phyloP scores from a whole-genome alignment of 805 yeast species.

The Yamadazyma takamatsuzukensis region DNA sequence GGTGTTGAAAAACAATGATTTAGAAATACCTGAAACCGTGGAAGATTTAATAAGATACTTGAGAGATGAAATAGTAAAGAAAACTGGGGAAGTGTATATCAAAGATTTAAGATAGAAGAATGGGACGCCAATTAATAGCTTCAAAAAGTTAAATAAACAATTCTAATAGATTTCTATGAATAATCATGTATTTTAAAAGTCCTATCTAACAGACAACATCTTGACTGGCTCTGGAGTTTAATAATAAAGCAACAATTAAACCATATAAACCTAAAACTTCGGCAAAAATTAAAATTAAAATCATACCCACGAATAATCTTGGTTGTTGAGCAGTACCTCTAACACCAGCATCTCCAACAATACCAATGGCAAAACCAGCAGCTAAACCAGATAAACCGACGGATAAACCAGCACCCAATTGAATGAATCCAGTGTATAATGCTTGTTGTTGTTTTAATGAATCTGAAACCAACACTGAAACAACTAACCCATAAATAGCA shows the following conservation, averaged over 20 bases:
- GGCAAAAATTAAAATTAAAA: constrained; percentile 96
- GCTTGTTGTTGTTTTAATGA: constrained; percentile 88
- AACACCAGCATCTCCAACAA: constrained; percentile 99
- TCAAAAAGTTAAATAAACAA: no score
- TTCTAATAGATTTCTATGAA: no score
- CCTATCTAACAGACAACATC: constrained; percentile 70
- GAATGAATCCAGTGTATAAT: constrained; percentile 94
- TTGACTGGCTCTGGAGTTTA: constrained; percentile 96
- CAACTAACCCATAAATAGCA: constrained; percentile 97
- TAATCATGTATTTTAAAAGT: no score
- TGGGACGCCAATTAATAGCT: neutral
- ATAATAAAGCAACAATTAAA: constrained; percentile 92
- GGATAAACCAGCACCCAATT: constrained; percentile 95
- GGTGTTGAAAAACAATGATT: constrained; percentile 3
- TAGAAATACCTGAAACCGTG: constrained; percentile 22
- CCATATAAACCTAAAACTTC: constrained; percentile 99
- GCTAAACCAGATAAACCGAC: constrained; percentile 97
- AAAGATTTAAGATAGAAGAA: constrained; percentile 6
- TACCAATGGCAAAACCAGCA: constrained; percentile 99
- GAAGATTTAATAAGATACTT: constrained; percentile 22
- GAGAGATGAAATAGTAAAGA: constrained; percentile 29
- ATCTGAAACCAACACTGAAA: constrained; percentile 89
- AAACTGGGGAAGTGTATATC: constrained; percentile 34
- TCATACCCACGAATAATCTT: constrained; percentile 97
- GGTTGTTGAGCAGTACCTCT: constrained; percentile 99